Evolutionary conservation across 495 filamentous ascomycete species (phyloP).

Genomic region (Coniosporium apollinis): DNA sequence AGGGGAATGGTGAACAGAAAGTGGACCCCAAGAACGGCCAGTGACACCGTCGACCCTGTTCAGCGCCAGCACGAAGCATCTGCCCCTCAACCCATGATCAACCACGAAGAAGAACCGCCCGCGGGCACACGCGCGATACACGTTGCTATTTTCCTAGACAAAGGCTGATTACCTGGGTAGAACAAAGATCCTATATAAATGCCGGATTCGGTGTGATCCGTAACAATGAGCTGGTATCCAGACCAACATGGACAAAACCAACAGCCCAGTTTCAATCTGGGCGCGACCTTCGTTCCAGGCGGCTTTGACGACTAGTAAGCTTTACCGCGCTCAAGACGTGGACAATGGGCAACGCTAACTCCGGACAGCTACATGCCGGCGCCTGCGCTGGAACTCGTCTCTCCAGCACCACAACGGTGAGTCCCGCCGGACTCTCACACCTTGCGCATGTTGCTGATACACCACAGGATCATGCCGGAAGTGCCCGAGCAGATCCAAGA

Average conservation of each 20-base stretch:
- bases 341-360: too few species aligned
- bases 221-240: background rate
- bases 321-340: too few species aligned
- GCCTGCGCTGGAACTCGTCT: conserved; percentile 48
- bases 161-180: background rate
- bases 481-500: conserved; percentile 80
- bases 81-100: too few species aligned
- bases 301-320: conserved; percentile 78
- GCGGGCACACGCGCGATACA: too few species aligned
- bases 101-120: too few species aligned
- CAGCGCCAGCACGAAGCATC: too few species aligned
- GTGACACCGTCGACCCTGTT: too few species aligned
- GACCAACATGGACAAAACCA: background rate
- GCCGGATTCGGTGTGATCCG: background rate
- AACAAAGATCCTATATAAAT: background rate
- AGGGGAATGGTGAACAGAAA: too few species aligned
- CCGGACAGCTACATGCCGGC: conserved; percentile 55
- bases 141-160: background rate
- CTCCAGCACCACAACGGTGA: conserved; percentile 81
- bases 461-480: conserved; percentile 51
- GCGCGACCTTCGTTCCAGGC: conserved; percentile 83
- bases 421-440: conserved; percentile 16
- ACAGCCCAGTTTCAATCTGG: conserved; percentile 13
- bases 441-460: background rate
- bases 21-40: too few species aligned